Evolutionary conservation across 177 flowering plant species (phyloP).

Genomic region (Vitis hybrid): DNA sequence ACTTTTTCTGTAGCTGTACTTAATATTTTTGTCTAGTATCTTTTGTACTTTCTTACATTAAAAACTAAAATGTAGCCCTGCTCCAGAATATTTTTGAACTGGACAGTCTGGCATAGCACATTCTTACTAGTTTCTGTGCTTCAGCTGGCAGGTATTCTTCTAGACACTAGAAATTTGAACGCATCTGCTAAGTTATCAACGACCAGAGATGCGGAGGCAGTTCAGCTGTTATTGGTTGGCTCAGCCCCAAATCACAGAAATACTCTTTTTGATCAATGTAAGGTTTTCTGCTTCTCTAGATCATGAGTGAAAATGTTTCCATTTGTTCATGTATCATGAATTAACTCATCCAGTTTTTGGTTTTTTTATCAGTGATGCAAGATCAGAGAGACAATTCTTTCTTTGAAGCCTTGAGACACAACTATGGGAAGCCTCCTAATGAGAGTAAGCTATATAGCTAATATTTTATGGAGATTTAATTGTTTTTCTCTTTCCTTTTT

Average conservation of each 20-base stretch:
- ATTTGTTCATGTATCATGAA: not conserved
- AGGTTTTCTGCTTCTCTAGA: not conserved
- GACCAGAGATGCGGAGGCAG: constrained; percentile 74
- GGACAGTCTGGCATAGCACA: too few species aligned
- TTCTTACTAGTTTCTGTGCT: not conserved
- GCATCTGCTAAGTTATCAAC: constrained; percentile 33
- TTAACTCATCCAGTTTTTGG: not conserved
- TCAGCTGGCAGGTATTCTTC: constrained; percentile 70
- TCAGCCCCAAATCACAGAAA: constrained; percentile 51
- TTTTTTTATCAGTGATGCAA: constrained; percentile 43
- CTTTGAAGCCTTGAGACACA: constrained; percentile 35
- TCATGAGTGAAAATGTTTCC: not conserved
- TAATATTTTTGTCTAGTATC: not conserved
- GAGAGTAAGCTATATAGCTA: constrained; percentile 33
- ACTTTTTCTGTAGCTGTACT: not conserved
- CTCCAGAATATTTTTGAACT: not conserved
- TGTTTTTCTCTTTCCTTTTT: not conserved
- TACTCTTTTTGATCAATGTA: constrained; percentile 55
- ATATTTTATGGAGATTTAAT: not conserved
- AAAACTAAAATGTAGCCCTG: not conserved
- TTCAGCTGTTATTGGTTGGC: constrained; percentile 62
- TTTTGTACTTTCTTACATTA: too few species aligned
- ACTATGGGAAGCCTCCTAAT: constrained; percentile 49
- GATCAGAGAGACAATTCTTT: constrained; percentile 48
- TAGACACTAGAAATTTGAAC: constrained; percentile 61